A percentile compares a stretch with the other conserved stretches of the same genome.
Evolutionary conservation across 805 yeast species (phyloP).

Genomic region (Brettanomyces naardenensis): DNA sequence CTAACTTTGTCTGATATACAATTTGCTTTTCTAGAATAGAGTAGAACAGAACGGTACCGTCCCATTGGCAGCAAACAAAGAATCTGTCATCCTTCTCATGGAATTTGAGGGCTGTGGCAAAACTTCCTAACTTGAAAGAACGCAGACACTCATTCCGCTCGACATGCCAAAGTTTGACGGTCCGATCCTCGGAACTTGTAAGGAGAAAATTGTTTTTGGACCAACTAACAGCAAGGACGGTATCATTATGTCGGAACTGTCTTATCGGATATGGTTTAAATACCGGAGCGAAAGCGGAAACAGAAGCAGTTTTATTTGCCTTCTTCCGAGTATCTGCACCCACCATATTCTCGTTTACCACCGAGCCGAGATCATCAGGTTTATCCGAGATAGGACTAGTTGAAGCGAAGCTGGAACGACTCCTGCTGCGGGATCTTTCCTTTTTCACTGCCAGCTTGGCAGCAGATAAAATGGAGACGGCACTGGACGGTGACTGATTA

Average conservation of each 20-base stretch:
- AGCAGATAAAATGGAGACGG: background rate
- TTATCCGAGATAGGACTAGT: background rate
- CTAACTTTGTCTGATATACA: slow-evolving; percentile 49
- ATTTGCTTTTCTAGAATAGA: slow-evolving; percentile 69
- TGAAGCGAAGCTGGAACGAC: background rate
- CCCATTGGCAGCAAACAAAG: slow-evolving; percentile 75
- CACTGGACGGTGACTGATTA: background rate
- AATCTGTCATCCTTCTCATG: slow-evolving; percentile 86
- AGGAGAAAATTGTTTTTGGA: slow-evolving; percentile 75
- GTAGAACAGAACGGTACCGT: slow-evolving; percentile 73
- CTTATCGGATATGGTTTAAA: slow-evolving; percentile 61
- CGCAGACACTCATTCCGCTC: slow-evolving; percentile 56
- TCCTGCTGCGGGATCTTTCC: slow-evolving; percentile 7
- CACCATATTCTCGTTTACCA: background rate
- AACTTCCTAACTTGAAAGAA: slow-evolving; percentile 66
- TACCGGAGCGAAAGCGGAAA: slow-evolving; percentile 55
- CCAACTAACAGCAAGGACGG: slow-evolving; percentile 79
- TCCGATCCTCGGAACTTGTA: slow-evolving; percentile 77
- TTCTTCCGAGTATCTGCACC: background rate
- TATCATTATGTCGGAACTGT: slow-evolving; percentile 53
- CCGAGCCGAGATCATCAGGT: background rate
- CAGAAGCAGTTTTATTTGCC: background rate
- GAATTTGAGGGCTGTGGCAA: slow-evolving; percentile 72
- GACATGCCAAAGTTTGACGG: slow-evolving; percentile 80
- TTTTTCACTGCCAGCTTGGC: slow-evolving; percentile 1